Conservation (phyloP, 1,284 basidiomycete genomes). For the Fomitopsis palustris region DNA sequence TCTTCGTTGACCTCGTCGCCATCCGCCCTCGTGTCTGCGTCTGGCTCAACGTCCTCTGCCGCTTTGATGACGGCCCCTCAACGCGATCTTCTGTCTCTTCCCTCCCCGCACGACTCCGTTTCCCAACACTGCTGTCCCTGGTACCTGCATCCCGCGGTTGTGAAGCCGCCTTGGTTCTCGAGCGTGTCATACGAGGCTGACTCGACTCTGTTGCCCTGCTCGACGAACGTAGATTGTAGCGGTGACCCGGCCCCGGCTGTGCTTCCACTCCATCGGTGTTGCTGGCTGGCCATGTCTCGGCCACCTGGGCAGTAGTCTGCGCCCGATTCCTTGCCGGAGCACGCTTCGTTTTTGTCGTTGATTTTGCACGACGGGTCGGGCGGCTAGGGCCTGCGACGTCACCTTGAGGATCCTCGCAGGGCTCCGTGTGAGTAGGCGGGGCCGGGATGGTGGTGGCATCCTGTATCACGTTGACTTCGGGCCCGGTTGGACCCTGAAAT, state of each 20-base stretch:
- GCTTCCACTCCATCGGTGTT: not conserved
- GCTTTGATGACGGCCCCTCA: not conserved
- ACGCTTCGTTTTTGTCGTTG: not conserved
- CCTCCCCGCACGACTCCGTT: not conserved
- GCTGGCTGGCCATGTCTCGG: not conserved
- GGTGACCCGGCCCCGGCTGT: not conserved
- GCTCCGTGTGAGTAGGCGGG: no score
- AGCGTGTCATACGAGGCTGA: not conserved
- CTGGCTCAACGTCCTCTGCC: not conserved
- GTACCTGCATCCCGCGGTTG: not conserved
- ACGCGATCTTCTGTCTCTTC: not conserved
- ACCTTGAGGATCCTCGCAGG: no score
- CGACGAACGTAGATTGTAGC: not conserved
- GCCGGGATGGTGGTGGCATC: no score
- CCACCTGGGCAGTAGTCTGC: not conserved
- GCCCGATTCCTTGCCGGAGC: not conserved
- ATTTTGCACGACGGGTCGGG: not conserved
- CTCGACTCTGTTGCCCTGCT: not conserved
- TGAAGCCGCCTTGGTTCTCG: not conserved
- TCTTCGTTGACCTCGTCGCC: not conserved
- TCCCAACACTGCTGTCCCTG: not conserved
- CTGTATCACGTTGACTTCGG: no score
- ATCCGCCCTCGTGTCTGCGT: not conserved
- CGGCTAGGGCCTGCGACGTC: not conserved
- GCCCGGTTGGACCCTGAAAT: no score